Base-by-base conservation (phyloP, 2,329 filamentous ascomycete species). In the Didymella exigua region DNA sequence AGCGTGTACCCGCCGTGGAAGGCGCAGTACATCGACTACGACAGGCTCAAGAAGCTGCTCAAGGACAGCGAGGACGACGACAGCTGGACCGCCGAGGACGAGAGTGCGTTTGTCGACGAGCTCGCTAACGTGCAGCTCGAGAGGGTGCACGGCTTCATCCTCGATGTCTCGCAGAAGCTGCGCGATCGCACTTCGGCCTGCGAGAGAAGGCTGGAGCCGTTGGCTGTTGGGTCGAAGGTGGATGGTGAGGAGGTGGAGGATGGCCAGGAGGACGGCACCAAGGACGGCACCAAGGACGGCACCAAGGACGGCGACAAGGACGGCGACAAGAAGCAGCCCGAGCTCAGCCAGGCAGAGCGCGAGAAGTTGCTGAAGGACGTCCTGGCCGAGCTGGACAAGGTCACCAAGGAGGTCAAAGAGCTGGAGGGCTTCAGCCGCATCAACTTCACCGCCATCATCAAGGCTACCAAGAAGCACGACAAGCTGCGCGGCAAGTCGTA, bases 391-490 rank as follows among this genome's bases (percentile, higher is more conserved):
- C 84, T 98, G 51, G 93, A 98, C 75, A 78, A 79, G 49, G 95
- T 98, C 76, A 95, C 90, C 29, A 90, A 91, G 73, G 91, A 97
- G 76, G 88, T 96, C 70, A 93, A 89, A 74, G 90, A 96, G 80
- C 84, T 99, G 65, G 95, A 96, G 78, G 95, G 91, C 75, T 99
- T 95, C 78, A 95, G 91, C 76, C 90, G 89, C 61, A 88, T 97
- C 79, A 99, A 99, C 79, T 99, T 97, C 77, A 96, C 95, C 5
- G 95, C 92, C 42, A 96, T 98, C 77, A 84, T 97, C 72, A 99
- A 99, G 82, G 96, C 96, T 42, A 92, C 92, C 52, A 99, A 99
- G 86, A 99, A 99, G 79, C 95, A 99, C 77, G 95, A 99, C 77
- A 90, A 95, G 63, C 96, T 93, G 79, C 85, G 93, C 63, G 93